Evolutionary conservation across 2,329 filamentous ascomycete species (phyloP), one percentile per base, ranked within the genome.

Genomic region (Gremmenia infestans): DNA sequence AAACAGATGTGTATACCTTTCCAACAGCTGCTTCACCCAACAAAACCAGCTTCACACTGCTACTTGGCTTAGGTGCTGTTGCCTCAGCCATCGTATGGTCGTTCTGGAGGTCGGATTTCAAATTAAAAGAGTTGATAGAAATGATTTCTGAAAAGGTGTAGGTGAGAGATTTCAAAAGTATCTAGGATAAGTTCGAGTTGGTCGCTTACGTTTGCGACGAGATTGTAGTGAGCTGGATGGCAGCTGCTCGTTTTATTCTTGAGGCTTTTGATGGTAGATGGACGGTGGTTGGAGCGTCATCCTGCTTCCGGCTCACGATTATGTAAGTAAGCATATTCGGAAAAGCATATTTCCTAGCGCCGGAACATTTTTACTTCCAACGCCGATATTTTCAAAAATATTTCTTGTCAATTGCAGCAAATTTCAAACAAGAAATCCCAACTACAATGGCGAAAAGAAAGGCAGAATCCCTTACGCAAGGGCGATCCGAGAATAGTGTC

Each of bases 11-110:
- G 4, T 14, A 42, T 79, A 96, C 94, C 88, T 99, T 99, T 83
- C 94, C 94, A 56, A 99, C 94, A 59, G 94, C 94, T 62, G 94
- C 94, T 78, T 99, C 94, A 65, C 94, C 94, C 56, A 99, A 86
- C 71, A 99, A 83, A 63, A 99, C 94, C 66, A 99, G 88, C 87
- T 99, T 99, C 73, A 99, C 94, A 78, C 94, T 99, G 85, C 92
- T 97, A 81, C 92, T 97, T 61, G 94, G 94, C 79, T 97, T 99
- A 59, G 91, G 88, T 67, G 85, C 80, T 66, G 82, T 83, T 71
- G 84, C 78, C 72, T 92, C 88, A 71, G 87, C 84, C 89, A 92
- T 93, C 54, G 64, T 62, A 51, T 42, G 4, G 23, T 47, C 23
- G 45, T 49, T 53, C 6, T 11, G 37, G 47, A 23, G 39, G 28